phyloP scores from a whole-genome alignment of 768 basidiomycete genomes.

The Leccinum disarticulatum region DNA sequence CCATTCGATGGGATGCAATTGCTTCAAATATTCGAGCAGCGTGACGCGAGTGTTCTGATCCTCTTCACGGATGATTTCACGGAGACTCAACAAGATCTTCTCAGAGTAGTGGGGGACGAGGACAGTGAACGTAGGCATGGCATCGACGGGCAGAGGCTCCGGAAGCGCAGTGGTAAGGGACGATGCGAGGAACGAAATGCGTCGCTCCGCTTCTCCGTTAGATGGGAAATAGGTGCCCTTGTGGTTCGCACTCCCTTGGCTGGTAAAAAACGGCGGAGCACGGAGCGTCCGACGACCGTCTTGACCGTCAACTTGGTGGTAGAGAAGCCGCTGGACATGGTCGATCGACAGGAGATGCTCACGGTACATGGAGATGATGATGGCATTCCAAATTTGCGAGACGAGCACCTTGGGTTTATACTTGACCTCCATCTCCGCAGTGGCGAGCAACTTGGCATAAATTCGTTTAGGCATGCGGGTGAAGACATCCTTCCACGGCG shows the following conservation, averaged over 20 bases:
- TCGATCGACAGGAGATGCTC: constrained; percentile 98
- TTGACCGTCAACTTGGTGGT: constrained; percentile 92
- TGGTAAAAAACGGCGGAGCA: constrained; percentile 97
- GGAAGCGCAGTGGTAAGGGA: constrained; percentile 95
- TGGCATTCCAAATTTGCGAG: constrained; percentile 98
- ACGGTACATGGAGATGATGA: constrained; percentile 99
- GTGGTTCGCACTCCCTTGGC: constrained; percentile 70
- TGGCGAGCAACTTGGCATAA: constrained; percentile 95
- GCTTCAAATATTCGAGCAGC: constrained; percentile 95
- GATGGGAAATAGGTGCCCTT: constrained; percentile 89
- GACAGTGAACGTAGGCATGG: constrained; percentile 99
- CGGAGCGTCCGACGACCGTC: constrained; percentile 90
- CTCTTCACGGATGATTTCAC: constrained; percentile 98
- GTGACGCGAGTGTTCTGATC: constrained; percentile 97
- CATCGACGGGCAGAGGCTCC: constrained; percentile 92
- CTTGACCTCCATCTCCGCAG: constrained; percentile 97
- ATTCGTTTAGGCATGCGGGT: constrained; percentile 96
- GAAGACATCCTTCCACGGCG: constrained; percentile 98
- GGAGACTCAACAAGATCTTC: constrained; percentile 93
- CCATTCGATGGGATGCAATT: constrained; percentile 98
- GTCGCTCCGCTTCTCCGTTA: constrained; percentile 93
- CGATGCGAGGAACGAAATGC: constrained; percentile 98
- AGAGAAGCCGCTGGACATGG: constrained; percentile 94
- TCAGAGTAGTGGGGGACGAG: constrained; percentile 99
- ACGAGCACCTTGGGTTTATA: constrained; percentile 99